Evolutionary conservation across 805 yeast species (phyloP).

Genomic region (Hanseniaspora nectarophila): DNA sequence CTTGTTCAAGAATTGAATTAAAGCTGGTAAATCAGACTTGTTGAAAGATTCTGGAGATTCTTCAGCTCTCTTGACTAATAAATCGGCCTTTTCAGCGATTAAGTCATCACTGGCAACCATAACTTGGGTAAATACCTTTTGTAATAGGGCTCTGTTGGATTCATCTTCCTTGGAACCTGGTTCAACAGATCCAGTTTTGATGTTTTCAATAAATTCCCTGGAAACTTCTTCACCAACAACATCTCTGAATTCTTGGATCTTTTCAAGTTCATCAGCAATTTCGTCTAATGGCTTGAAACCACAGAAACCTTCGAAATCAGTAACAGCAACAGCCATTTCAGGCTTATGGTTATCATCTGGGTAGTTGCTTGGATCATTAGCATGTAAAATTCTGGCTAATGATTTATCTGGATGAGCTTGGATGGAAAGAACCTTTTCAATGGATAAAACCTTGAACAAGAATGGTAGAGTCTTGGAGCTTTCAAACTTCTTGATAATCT

Average conservation of each 20-base stretch:
- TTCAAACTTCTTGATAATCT: slow-evolving; percentile 54
- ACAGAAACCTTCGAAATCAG: slow-evolving; percentile 93
- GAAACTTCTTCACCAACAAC: slow-evolving; percentile 56
- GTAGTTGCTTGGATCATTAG: slow-evolving; percentile 78
- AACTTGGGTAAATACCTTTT: slow-evolving; percentile 62
- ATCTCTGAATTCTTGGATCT: slow-evolving; percentile 63
- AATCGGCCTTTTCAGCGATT: slow-evolving; percentile 46
- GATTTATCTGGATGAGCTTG: slow-evolving; percentile 97
- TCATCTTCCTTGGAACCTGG: slow-evolving; percentile 43
- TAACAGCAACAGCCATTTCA: slow-evolving; percentile 98
- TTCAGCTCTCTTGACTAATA: slow-evolving; percentile 54
- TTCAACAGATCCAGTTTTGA: slow-evolving; percentile 32
- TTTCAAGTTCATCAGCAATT: slow-evolving; percentile 53
- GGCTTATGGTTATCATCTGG: slow-evolving; percentile 99
- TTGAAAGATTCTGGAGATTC: slow-evolving; percentile 46
- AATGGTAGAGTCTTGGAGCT: slow-evolving; percentile 68
- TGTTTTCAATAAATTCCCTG: slow-evolving; percentile 40
- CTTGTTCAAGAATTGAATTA: slow-evolving; percentile 62
- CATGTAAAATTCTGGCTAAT: slow-evolving; percentile 64
- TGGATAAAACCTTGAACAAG: slow-evolving; percentile 85
- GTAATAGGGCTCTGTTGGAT: slow-evolving; percentile 53
- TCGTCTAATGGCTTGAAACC: slow-evolving; percentile 87
- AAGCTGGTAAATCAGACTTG: slow-evolving; percentile 47
- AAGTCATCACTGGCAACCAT: slow-evolving; percentile 68
- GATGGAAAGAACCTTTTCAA: slow-evolving; percentile 81